These are phyloP conservation scores for Xylaria sp. DNA, from an alignment of 2,329 filamentous ascomycete species.

Conservation along the genomic window DNA sequence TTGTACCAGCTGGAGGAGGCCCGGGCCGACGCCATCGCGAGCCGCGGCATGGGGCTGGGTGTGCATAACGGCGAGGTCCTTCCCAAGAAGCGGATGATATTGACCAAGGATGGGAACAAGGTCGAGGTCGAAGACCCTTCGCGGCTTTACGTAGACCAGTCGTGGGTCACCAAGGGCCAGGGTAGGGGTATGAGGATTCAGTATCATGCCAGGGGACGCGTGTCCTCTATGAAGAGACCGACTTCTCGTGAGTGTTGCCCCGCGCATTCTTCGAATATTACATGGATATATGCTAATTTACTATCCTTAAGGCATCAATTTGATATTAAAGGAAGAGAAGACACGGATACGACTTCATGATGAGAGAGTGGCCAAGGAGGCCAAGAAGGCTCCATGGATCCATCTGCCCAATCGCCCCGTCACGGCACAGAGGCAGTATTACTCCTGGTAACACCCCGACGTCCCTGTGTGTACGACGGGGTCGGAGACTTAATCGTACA, in stretches of 20 bases:
- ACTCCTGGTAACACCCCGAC: constrained; percentile 76
- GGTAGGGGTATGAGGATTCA: constrained; percentile 68
- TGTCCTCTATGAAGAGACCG: constrained; percentile 74
- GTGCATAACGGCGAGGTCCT: constrained; percentile 53
- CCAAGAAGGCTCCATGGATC: constrained; percentile 82
- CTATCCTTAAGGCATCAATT: constrained; percentile 68
- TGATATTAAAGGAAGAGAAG: constrained; percentile 93
- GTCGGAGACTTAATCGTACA: neutral
- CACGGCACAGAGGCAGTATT: constrained; percentile 86
- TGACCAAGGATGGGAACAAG: constrained; percentile 78
- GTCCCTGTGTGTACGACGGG: neutral
- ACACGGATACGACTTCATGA: constrained; percentile 83
- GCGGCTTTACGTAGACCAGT: constrained; percentile 89
- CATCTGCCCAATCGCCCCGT: constrained; percentile 88
- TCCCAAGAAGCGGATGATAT: constrained; percentile 65
- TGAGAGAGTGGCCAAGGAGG: constrained; percentile 80
- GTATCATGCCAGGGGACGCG: constrained; percentile 78
- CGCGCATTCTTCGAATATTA: constrained; percentile 11
- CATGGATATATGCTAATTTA: constrained; percentile 36
- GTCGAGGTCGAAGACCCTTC: constrained; percentile 77
- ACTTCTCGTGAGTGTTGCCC: constrained; percentile 72
- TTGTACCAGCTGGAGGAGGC: constrained; percentile 82
- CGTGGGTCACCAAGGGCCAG: constrained; percentile 86
- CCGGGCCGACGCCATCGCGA: constrained; percentile 80
- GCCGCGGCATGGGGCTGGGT: constrained; percentile 84